Evolutionary conservation across 768 basidiomycete genomes (phyloP), one percentile per base, ranked within the genome.

Genomic region (Serendipita sp.): DNA sequence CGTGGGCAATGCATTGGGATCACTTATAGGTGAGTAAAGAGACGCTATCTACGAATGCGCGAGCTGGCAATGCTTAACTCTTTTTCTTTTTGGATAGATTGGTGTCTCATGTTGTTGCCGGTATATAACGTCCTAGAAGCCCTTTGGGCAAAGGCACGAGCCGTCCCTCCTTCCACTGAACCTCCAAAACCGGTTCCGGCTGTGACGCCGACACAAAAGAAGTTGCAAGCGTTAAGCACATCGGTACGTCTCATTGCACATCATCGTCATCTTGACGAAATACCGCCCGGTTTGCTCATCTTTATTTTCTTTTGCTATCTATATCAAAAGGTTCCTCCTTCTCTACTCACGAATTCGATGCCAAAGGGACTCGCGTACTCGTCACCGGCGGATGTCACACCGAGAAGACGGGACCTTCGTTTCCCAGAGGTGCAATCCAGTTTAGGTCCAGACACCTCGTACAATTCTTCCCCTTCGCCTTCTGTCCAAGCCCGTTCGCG

Each of bases 401-500:
- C 56, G 23, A 28, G 10, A 8, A 11, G 56, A 60, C 23, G 35
- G 7, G 56, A 60, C 32, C 56, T 60, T 8, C 56, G 23, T 4
- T 36, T 60, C 35, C 56, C 56, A n/a, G 56, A 60, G 4, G 23
- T 36, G 35, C 56, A n/a, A 23, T 11, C 56, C 18, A n/a, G 5
- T 60, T 36, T 60, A 10, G 23, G 5, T 23, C 28, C 34, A 10
- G 56, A 60, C 35, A 32, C 23, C 7, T 36, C 56, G 3, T 23
- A 10, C 56, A 60, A 60, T 36, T 60, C 56, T 8, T 32, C 56
- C 11, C 56, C 56, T 36, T 60, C 56, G n/a, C 56, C 56, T 36
- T 60, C 56, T n/a, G 56, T 60, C 35, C 56, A 60, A 60, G 56
- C 56, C 10, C 56, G 56, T n/a, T 60, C 56, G 28, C 56, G 56